Base-by-base conservation (phyloP, 2,329 filamentous ascomycete species). In the Fusarium sp. region DNA sequence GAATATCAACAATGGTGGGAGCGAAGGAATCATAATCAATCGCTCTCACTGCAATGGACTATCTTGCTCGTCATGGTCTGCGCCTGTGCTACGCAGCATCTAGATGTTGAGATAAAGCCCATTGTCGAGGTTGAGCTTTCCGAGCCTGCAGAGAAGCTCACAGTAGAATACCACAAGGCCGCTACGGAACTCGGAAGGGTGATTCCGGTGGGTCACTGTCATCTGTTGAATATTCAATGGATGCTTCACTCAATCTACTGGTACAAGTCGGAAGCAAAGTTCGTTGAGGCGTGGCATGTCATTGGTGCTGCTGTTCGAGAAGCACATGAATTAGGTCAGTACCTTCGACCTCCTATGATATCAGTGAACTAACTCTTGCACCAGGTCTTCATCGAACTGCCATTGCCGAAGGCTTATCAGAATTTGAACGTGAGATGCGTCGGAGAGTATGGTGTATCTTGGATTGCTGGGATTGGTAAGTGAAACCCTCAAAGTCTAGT, bases 391-490 rank as follows among this genome's bases (percentile, higher is more conserved):
- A 81, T 35, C 63, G 78, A 46, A 78, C 80, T 60, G 66, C 76
- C 6, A 61, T 71, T 7, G 73, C 72, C 1, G 75, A 76, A 11
- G 56, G 63, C 1, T 54, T 80, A 42, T 69, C 78, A 7, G 78
- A 81, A 41, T 81, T 81, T 61, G 78, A 82, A 19, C 72, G 72
- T 16, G 81, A 82, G 61, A 80, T 82, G 76, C 72, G 79, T 16
- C 71, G 80, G 19, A 77, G 81, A 60, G 62, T 80, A 2, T 82
- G 81, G 81, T 81, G 79, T 61, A 69, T 82, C 23, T 46, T 82
- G 14, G 73, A 81, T 39, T 79, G 78, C 0, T 82, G 79, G 80
- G 81, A 82, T 52, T 82, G 81, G 80, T 82, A 57, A 61, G 75
- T 39, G 19, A 14, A n/a, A 31, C 3, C 19, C 19, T 11, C 3